Evolutionary conservation across 148 eudicot species (phyloP).

Genomic region (Heliosperma pusillum): DNA sequence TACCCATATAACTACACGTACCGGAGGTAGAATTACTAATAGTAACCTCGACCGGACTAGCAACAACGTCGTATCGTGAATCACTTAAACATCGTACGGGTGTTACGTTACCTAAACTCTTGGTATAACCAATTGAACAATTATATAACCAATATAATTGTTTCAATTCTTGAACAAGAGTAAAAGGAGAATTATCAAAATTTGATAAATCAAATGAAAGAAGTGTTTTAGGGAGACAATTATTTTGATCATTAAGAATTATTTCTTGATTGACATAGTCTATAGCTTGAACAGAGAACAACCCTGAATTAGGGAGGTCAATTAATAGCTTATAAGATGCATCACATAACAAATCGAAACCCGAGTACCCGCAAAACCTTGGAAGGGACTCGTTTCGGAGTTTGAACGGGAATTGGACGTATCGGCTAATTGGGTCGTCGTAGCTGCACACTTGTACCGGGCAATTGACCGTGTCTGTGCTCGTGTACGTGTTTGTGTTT

Average conservation of each 20-base stretch:
- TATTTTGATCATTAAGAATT: constrained; percentile 26
- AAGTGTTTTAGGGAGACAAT: constrained; percentile 31
- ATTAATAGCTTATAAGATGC: constrained; percentile 1
- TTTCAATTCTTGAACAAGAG: not conserved
- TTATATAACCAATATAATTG: constrained; percentile 29
- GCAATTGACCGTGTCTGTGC: not conserved
- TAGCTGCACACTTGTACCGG: constrained; percentile 25
- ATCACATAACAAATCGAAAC: constrained; percentile 30
- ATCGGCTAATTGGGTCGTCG: constrained; percentile 18
- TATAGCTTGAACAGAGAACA: constrained; percentile 24
- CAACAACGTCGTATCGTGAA: constrained; percentile 33
- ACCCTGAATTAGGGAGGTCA: constrained; percentile 26
- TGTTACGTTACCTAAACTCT: not conserved
- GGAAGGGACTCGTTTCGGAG: constrained; percentile 24
- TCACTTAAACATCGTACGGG: constrained; percentile 47
- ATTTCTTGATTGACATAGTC: constrained; percentile 25
- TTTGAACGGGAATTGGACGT: constrained; percentile 22
- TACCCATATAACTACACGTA: constrained; percentile 25
- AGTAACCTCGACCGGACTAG: constrained; percentile 15
- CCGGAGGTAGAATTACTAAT: not conserved
- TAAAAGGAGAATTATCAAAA: constrained; percentile 15
- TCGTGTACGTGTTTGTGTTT: not conserved
- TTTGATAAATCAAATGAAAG: constrained; percentile 14
- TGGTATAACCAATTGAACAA: constrained; percentile 22
- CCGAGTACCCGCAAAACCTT: constrained; percentile 25